These are phyloP conservation scores for Arthroderma sp. DNA, from an alignment of 2,329 filamentous ascomycete species.

Conservation along the genomic window DNA sequence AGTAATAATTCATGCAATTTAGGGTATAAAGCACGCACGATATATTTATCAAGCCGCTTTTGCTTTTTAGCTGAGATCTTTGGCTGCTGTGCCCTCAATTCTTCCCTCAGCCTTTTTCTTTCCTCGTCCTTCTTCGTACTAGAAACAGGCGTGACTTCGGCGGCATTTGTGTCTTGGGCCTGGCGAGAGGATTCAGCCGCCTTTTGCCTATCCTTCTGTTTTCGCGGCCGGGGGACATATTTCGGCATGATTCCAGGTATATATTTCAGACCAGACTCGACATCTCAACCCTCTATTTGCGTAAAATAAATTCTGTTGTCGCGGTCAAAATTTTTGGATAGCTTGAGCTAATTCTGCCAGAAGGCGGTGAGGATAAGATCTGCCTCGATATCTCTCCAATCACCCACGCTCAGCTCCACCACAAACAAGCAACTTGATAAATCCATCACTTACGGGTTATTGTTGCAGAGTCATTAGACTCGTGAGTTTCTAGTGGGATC, in stretches of 20 bases:
- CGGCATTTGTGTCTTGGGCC: slow-evolving; percentile 35
- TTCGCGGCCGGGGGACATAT: slow-evolving; percentile 44
- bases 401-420: background rate
- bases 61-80: slow-evolving; percentile 52
- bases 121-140: slow-evolving; percentile 42
- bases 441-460: no score
- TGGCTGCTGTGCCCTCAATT: slow-evolving; percentile 40
- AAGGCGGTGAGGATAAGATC: slow-evolving; percentile 9
- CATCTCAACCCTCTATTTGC: background rate
- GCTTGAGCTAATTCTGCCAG: slow-evolving; percentile 10
- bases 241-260: slow-evolving; percentile 25
- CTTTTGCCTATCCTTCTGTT: slow-evolving; percentile 37
- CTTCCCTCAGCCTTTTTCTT: slow-evolving; percentile 39
- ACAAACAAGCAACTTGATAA: background rate
- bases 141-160: slow-evolving; percentile 31
- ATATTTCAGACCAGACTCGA: background rate
- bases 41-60: slow-evolving; percentile 56
- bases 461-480: no score
- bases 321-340: background rate
- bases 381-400: background rate
- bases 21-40: slow-evolving; percentile 32
- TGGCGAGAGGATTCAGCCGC: slow-evolving; percentile 11
- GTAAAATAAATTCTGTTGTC: background rate
- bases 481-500: no score
- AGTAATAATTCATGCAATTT: background rate